Conservation (phyloP, 345 rosid genomes). For the Gossypium rotundifolium region DNA sequence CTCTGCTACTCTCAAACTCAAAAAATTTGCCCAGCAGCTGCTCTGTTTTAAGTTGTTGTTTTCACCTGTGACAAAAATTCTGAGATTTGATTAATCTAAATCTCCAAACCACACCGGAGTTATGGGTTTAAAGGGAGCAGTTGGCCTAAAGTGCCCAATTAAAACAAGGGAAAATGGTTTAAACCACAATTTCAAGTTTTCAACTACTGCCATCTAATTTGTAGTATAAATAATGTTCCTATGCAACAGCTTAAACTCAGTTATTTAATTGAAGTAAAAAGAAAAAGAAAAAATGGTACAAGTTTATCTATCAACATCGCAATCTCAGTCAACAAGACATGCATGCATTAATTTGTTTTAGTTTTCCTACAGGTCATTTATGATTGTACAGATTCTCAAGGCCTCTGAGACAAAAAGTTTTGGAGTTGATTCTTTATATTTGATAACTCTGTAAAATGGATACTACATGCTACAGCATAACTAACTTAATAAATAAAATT, state of each 20-base stretch:
- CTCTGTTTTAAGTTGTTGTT: background rate
- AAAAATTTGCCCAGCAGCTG: background rate
- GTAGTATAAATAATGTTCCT: no score
- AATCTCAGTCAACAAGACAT: slow-evolving; percentile 5
- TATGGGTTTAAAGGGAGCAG: slow-evolving; percentile 16
- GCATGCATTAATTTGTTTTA: slow-evolving; percentile 2
- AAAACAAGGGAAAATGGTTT: background rate
- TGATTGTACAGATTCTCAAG: background rate
- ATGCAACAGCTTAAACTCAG: no score
- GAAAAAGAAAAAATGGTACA: background rate
- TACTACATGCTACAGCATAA: slow-evolving; percentile 7
- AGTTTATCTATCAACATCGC: slow-evolving; percentile 14
- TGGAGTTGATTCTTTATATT: slow-evolving; percentile 22
- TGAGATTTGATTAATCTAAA: background rate
- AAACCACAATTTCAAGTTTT: background rate
- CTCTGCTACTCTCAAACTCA: background rate
- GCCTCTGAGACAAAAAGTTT: slow-evolving; percentile 2
- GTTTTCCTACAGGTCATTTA: background rate
- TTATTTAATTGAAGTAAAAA: background rate
- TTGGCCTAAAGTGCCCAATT: slow-evolving; percentile 22
- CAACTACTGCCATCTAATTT: slow-evolving; percentile 3
- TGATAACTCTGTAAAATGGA: background rate
- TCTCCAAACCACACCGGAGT: background rate
- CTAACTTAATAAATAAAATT: slow-evolving; percentile 8
- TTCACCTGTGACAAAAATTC: background rate